Evolutionary conservation across 2,329 filamentous ascomycete genomes (phyloP).

Genomic region (Colletotrichum echinochloae): DNA sequence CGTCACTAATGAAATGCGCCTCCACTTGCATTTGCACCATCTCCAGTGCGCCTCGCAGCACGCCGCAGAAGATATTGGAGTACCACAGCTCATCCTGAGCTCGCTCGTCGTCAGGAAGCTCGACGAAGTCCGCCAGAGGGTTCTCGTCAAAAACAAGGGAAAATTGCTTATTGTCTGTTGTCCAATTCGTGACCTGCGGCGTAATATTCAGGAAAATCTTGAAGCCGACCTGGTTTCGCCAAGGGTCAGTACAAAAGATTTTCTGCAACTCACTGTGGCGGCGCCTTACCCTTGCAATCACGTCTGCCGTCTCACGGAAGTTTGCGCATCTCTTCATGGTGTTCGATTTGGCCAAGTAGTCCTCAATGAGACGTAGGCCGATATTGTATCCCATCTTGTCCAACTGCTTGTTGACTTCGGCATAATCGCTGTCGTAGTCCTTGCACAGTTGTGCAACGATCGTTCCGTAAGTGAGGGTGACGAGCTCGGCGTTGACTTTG

Average conservation of each 20-base stretch:
- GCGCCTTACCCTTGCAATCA: constrained; percentile 85
- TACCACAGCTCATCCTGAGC: constrained; percentile 99
- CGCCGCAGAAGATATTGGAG: constrained; percentile 95
- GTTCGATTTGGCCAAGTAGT: constrained; percentile 96
- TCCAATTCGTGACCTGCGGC: constrained; percentile 94
- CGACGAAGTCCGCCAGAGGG: constrained; percentile 95
- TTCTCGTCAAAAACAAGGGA: constrained; percentile 97
- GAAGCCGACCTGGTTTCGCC: constrained; percentile 81
- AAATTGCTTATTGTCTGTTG: constrained; percentile 95
- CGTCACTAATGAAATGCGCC: constrained; percentile 94
- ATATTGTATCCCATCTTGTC: constrained; percentile 99
- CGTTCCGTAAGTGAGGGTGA: constrained; percentile 97
- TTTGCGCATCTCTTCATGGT: constrained; percentile 89
- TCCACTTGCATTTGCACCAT: constrained; percentile 99
- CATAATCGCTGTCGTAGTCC: constrained; percentile 94
- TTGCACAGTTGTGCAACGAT: constrained; percentile 97
- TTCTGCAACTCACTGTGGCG: neutral
- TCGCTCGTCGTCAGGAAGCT: constrained; percentile 93
- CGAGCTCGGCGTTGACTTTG: constrained; percentile 97
- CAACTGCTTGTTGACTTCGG: constrained; percentile 95
- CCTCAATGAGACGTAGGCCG: constrained; percentile 92
- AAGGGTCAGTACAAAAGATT: constrained; percentile 41
- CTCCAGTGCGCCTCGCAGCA: constrained; percentile 89
- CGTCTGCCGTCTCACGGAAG: constrained; percentile 95
- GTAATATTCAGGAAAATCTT: constrained; percentile 99